Evolutionary conservation across 805 yeast species (phyloP).

Genomic region (Komagataella mondaviorum): DNA sequence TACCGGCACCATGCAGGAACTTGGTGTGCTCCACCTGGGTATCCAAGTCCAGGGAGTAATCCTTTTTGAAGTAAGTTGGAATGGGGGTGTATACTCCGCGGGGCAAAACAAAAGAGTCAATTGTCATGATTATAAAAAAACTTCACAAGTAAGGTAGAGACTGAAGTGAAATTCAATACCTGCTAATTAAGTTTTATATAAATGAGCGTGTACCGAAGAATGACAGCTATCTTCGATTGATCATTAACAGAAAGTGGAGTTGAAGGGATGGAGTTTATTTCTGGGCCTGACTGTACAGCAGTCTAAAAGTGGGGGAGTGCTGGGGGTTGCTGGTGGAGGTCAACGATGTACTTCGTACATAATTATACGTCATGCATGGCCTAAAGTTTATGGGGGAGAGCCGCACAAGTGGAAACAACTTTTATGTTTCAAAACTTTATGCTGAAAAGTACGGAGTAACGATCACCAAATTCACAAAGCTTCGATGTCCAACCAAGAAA

Average conservation of each 20-base stretch:
- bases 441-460: too few species aligned
- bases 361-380: neutral
- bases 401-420: neutral
- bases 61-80: constrained; percentile 38
- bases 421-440: neutral
- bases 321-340: neutral
- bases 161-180: neutral
- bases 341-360: neutral
- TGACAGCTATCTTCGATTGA: neutral
- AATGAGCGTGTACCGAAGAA: neutral
- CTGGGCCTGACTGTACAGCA: neutral
- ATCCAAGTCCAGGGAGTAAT: constrained; percentile 27
- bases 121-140: neutral
- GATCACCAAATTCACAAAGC: too few species aligned
- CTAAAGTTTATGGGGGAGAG: neutral
- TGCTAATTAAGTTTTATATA: neutral
- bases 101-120: neutral
- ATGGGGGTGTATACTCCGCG: constrained; percentile 38
- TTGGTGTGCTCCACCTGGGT: constrained; percentile 31
- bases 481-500: too few species aligned
- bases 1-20: constrained; percentile 26
- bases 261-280: neutral
- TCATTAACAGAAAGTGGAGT: neutral
- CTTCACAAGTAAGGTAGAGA: neutral
- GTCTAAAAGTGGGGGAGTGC: neutral